phyloP scores from a whole-genome alignment of 2,329 filamentous ascomycete species.

The Aspergillus oerlinghausenensis region DNA sequence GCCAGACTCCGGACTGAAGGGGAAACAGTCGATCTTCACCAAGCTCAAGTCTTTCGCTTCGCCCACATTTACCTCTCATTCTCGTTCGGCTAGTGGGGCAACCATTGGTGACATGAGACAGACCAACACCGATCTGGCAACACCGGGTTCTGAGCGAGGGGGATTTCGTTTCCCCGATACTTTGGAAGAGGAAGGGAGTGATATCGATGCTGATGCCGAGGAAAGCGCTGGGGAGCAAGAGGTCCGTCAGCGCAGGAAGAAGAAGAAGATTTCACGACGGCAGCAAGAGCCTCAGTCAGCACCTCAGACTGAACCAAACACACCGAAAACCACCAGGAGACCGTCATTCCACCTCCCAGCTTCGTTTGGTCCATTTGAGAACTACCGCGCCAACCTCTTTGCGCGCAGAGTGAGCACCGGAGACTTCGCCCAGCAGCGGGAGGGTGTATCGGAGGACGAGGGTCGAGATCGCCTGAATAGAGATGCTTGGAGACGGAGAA shows the following conservation, averaged over 20 bases:
- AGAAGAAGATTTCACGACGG: slow-evolving; percentile 53
- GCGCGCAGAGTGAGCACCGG: slow-evolving; percentile 63
- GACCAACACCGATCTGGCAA: slow-evolving; percentile 35
- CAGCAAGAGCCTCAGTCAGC: slow-evolving; percentile 46
- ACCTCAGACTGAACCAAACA: slow-evolving; percentile 63
- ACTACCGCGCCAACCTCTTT: slow-evolving; percentile 48
- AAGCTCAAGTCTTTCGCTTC: slow-evolving; percentile 69
- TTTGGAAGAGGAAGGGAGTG: slow-evolving; percentile 58
- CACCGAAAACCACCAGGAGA: slow-evolving; percentile 48
- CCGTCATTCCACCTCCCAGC: slow-evolving; percentile 39
- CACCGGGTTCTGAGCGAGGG: slow-evolving; percentile 47
- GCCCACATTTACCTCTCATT: slow-evolving; percentile 46
- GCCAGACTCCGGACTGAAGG: slow-evolving; percentile 56
- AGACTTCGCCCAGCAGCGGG: slow-evolving; percentile 54
- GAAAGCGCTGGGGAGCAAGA: slow-evolving; percentile 77
- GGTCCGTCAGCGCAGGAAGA: slow-evolving; percentile 50
- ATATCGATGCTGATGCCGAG: slow-evolving; percentile 74
- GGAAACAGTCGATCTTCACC: slow-evolving; percentile 65
- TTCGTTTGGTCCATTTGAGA: slow-evolving; percentile 46
- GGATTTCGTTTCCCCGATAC: slow-evolving; percentile 51
- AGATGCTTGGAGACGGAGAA: slow-evolving; percentile 56
- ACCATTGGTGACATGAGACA: slow-evolving; percentile 40
- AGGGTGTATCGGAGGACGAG: slow-evolving; percentile 70
- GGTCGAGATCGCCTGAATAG: slow-evolving; percentile 59
- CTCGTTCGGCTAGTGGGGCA: slow-evolving; percentile 46